These are phyloP conservation scores for Balansia obtecta DNA, from an alignment of 2,329 filamentous ascomycete genomes.

Conservation along the genomic window DNA sequence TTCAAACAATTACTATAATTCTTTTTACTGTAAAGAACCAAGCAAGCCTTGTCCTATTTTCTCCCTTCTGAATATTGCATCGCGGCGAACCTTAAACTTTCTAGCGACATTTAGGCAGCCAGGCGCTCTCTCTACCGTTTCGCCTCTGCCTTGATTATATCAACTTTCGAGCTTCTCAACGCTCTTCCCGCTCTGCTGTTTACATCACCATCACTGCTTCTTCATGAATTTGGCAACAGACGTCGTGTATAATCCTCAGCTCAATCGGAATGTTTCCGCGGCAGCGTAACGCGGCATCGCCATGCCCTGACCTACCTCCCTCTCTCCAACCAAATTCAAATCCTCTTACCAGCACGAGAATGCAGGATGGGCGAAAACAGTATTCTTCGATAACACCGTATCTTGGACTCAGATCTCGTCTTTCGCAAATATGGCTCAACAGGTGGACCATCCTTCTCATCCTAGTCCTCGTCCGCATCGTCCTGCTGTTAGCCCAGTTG, in stretches of 20 bases:
- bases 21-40: too few relatives aligned
- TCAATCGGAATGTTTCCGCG: not conserved
- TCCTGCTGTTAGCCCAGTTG: constrained; percentile 64
- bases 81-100: too few relatives aligned
- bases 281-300: not conserved
- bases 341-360: constrained; percentile 22
- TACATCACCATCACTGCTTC: too few relatives aligned
- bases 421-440: constrained; percentile 97
- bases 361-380: constrained; percentile 8
- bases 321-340: constrained; percentile 20
- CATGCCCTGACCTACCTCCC: constrained; percentile 1
- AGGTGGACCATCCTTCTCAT: constrained; percentile 87
- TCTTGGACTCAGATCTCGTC: constrained; percentile 73
- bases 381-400: constrained; percentile 66
- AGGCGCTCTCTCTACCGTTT: not conserved
- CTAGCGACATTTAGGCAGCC: not conserved
- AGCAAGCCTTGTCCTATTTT: too few relatives aligned
- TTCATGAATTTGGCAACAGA: too few relatives aligned
- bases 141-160: not conserved
- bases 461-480: constrained; percentile 68
- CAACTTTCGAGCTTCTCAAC: not conserved
- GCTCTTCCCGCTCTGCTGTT: not conserved
- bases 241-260: not conserved
- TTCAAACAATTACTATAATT: too few relatives aligned
- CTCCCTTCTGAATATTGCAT: too few relatives aligned